Evolutionary conservation across 208 protist genomes (phyloP), one percentile per base, ranked within the genome.

Genomic region (Jaenimonas drosophilae): DNA sequence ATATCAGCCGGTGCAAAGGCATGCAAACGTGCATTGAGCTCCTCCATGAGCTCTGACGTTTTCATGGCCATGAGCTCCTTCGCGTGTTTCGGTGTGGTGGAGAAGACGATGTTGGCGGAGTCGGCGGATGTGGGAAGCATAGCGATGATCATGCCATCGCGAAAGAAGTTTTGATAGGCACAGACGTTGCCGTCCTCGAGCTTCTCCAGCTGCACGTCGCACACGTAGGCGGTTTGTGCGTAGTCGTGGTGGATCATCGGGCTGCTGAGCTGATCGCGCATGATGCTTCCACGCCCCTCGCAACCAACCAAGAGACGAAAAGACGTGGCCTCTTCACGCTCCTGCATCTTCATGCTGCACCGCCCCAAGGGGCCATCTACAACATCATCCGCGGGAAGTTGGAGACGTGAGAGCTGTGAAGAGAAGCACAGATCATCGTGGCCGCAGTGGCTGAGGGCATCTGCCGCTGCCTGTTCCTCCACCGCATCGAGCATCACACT

Each of bases 151-250:
- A 61, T 76, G 34, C 85, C 85, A 49, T 93, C 75, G 14, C 61
- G 53, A 47, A 88, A 89, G 59, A 93, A 93, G 51, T 93, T 93
- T 42, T 93, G 85, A 53, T 86, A 93, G 55, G 62, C 67, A 53
- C 76, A 89, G n/a, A 83, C 72, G 61, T 89, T 88, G 28, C 80
- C 75, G 54, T 93, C 79, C 34, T 55, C 58, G 0, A 59, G 23
- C 42, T 71, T 66, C 32, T 76, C 69, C 23, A 93, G 57, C 4
- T 68, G 70, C 2, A 86, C 85, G n/a, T 59, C 59, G 59, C 79
- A 90, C 25, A 93, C 85, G 45, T 77, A 93, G 2, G 63, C 85
- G 7, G 63, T 80, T 54, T 93, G 85, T 2, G 64, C 60, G 44
- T 93, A 89, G 66, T 93, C 80, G 39, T 86, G 66, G 57, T 86